Evolutionary conservation across 75 land plant species (phyloP).

Genomic region (Cunninghamia lanceolata): DNA sequence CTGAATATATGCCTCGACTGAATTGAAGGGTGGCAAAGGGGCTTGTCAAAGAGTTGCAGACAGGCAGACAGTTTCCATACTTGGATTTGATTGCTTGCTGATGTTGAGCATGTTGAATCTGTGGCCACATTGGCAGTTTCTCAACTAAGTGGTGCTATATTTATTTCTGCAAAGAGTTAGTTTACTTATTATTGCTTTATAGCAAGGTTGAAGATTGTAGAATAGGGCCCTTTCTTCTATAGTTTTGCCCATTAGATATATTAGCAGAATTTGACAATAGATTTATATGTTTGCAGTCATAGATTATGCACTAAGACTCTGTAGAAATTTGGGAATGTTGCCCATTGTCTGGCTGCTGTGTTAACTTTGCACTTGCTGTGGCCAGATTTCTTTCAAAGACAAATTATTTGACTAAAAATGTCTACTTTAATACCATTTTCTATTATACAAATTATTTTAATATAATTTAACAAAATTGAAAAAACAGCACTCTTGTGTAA

Average conservation of each 20-base stretch:
- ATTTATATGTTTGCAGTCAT: not conserved
- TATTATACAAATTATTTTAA: not conserved
- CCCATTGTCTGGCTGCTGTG: not conserved
- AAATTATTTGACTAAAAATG: not conserved
- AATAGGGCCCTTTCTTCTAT: not conserved
- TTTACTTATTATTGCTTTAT: not conserved
- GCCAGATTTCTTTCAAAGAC: conserved; percentile 1
- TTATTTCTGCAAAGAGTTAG: not conserved
- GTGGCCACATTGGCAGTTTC: not conserved
- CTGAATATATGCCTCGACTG: not conserved
- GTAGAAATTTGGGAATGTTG: not conserved
- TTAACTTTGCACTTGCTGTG: not conserved
- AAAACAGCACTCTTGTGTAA: not conserved
- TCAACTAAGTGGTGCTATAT: not conserved
- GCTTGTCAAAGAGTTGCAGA: not conserved
- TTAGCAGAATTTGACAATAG: not conserved
- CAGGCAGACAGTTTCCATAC: not conserved
- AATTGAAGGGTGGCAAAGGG: not conserved
- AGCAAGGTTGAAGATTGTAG: not conserved
- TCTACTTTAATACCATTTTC: not conserved
- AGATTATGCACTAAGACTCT: not conserved
- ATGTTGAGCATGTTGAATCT: not conserved
- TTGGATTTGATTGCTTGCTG: not conserved
- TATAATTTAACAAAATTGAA: conserved; percentile 9
- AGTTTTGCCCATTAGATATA: not conserved